A percentile compares a stretch with the other conserved stretches of the same genome.
These are phyloP conservation scores for Trichoderma lentiforme DNA, from an alignment of 2,329 filamentous ascomycete genomes.

Conservation along the genomic window DNA sequence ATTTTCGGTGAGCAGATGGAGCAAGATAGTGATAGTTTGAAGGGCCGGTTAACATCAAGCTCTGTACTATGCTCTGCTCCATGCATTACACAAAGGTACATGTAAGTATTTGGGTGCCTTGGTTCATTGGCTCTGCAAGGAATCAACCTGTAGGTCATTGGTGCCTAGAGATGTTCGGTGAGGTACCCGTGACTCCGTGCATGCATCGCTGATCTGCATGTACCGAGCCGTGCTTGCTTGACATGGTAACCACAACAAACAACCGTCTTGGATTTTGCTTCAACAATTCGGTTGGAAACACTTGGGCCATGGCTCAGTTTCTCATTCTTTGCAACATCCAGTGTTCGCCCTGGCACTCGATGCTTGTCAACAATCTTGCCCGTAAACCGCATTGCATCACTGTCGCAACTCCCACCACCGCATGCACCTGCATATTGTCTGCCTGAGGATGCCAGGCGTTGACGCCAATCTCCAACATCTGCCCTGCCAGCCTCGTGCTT, in stretches of 20 bases:
- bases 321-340: not conserved
- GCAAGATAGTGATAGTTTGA: not conserved
- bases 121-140: not conserved
- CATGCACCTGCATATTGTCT: conserved; percentile 6
- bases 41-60: not conserved
- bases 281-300: not conserved
- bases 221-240: not conserved
- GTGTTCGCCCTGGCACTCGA: not conserved
- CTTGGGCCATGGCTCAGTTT: not conserved
- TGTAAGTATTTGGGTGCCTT: not conserved
- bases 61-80: not conserved
- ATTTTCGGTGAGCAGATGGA: not conserved
- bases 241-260: not conserved
- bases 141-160: not conserved
- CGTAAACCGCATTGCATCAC: not conserved
- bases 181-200: not conserved
- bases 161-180: not conserved
- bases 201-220: not conserved
- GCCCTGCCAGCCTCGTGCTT: conserved; percentile 14
- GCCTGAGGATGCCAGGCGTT: conserved; percentile 22
- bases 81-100: not conserved
- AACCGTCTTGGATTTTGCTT: not conserved
- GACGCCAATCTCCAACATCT: conserved; percentile 17
- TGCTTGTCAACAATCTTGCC: not conserved
- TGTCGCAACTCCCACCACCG: not conserved